Base-by-base conservation (phyloP, 192 early-diverging fungal genomes). In the Lobulomyces angularis region DNA sequence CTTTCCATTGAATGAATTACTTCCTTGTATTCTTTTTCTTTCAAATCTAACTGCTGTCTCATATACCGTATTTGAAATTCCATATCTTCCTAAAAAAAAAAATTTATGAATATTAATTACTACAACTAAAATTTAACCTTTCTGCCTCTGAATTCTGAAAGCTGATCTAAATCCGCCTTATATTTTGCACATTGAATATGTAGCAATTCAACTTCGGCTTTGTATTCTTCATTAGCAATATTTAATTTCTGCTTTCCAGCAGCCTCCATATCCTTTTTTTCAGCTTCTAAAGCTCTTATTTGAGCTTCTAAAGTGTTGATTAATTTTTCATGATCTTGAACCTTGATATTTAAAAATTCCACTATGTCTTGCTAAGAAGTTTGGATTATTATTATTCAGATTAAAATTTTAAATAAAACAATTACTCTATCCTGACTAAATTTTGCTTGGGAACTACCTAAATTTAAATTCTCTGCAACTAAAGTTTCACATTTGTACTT, bases 301-400 rank as follows among this genome's bases (percentile, higher is more conserved):
- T 50, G 50, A 5, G 37, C 33, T 44, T 69, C 70, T 21, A 74
- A 34, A 5, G 27, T 27, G 8, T 50, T 46, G 30, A 76, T 71
- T 16, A 63, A 48, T 39, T 67, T 64, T 52, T 76, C 73, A 41
- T 76, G 70, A 39, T 76, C 70, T 3, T 55, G 48, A 3, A 76
- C 71, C 61, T 76, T 74, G 41, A 76, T 71, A 55, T 74, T 75
- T 23, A 76, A 52, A 46, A 76, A 76, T 50, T 76, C 73, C 31
- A 76, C 70, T 44, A 76, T 76, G 50, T 76, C 73, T 68, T 76
- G 69, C 61, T 70, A 47, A 32, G 19, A 21, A 9, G 3, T 24
- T 12, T 11, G 19, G 39, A 35, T 50, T 36, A 6, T 2, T 8
- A 8, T 37, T 1, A 8, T 9, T n/a, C 7, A 8, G 0, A n/a